Percentiles rank a stretch among this genome's conserved stretches.
Evolutionary conservation across 495 filamentous ascomycete genomes (phyloP).

Genomic region (Aspergillus saccharolyticus): DNA sequence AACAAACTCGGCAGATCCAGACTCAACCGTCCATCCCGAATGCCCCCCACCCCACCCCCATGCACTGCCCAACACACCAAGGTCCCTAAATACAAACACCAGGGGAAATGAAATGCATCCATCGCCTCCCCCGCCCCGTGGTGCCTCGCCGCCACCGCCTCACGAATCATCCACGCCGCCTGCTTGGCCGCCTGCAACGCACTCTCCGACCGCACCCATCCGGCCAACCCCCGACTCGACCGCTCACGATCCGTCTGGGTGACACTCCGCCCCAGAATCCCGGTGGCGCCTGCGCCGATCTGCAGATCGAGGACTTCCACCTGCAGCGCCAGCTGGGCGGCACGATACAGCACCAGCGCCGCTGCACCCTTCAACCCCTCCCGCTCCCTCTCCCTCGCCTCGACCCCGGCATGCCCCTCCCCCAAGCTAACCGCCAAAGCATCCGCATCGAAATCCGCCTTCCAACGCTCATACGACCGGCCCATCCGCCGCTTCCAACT

Average conservation of each 20-base stretch:
- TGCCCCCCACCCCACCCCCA: constrained; percentile 19
- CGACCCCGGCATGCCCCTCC: constrained; percentile 24
- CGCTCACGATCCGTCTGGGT: constrained; percentile 40
- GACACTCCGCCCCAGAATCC: constrained; percentile 47
- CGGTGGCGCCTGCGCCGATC: constrained; percentile 48
- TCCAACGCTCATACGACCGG: constrained; percentile 50
- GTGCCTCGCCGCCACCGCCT: constrained; percentile 43
- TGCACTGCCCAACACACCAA: constrained; percentile 50
- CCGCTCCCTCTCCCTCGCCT: constrained; percentile 37
- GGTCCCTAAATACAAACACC: constrained; percentile 53
- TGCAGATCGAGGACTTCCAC: constrained; percentile 53
- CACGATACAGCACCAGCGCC: constrained; percentile 45
- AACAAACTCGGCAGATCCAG: constrained; percentile 32
- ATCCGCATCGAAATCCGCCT: constrained; percentile 47
- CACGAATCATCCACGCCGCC: constrained; percentile 42
- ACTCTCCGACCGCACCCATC: constrained; percentile 34
- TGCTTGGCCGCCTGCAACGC: constrained; percentile 36
- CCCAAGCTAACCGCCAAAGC: constrained; percentile 33
- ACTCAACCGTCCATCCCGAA: constrained; percentile 10
- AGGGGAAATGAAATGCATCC: constrained; percentile 51
- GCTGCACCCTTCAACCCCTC: constrained; percentile 26
- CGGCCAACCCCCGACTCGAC: constrained; percentile 37
- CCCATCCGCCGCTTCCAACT: constrained; percentile 47
- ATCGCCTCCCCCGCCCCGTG: constrained; percentile 43
- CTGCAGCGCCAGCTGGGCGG: constrained; percentile 44